These are phyloP conservation scores for Tulasnella sp. DNA, from an alignment of 768 basidiomycete genomes.

Conservation along the genomic window DNA sequence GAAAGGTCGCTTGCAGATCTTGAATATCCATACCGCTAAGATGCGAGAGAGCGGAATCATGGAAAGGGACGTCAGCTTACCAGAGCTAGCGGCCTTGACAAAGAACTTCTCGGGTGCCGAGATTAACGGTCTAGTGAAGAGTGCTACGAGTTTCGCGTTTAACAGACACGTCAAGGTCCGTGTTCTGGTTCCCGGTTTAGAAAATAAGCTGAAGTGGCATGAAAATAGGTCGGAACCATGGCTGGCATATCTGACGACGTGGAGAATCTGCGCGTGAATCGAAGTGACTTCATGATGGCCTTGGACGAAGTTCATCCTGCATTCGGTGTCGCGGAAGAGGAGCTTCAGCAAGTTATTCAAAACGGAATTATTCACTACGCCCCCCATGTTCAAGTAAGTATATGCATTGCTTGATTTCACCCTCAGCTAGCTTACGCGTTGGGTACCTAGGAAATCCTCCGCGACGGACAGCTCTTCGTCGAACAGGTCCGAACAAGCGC, in stretches of 20 bases:
- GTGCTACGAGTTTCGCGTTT: constrained; percentile 97
- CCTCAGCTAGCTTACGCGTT: background rate
- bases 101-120: constrained; percentile 99
- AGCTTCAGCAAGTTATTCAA: constrained; percentile 86
- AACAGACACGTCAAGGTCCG: constrained; percentile 87
- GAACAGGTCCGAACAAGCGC: constrained; percentile 90
- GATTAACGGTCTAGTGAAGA: constrained; percentile 93
- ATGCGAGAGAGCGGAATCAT: constrained; percentile 92
- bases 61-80: constrained; percentile 77
- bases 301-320: constrained; percentile 93
- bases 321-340: constrained; percentile 97
- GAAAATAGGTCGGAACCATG: constrained; percentile 74
- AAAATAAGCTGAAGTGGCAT: background rate
- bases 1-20: constrained; percentile 84
- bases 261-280: constrained; percentile 84
- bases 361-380: constrained; percentile 95
- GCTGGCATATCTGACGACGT: constrained; percentile 96
- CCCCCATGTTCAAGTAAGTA: constrained; percentile 61
- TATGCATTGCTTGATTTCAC: background rate
- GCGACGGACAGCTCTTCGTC: constrained; percentile 81
- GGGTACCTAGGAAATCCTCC: constrained; percentile 68
- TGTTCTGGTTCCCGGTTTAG: background rate
- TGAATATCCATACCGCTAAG: constrained; percentile 90
- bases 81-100: constrained; percentile 73
- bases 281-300: constrained; percentile 82